Evolutionary conservation across 163 green algal species (phyloP), one percentile per base, ranked within the genome.

Genomic region (Picocystis sp.): DNA sequence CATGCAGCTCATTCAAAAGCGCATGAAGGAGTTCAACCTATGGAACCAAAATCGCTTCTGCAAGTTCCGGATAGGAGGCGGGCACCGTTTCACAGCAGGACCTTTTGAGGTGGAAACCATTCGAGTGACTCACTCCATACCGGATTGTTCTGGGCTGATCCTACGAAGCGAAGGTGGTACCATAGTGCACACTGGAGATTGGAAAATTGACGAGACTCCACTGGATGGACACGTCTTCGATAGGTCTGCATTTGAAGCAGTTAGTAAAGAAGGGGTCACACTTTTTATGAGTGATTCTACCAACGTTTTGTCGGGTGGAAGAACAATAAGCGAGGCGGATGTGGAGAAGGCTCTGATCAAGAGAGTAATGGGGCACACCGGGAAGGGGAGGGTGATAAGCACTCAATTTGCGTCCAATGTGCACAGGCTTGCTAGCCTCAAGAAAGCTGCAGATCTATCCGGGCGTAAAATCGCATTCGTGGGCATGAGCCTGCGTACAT

Each of bases 131-230:
- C 89, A 98, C 74, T 93, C 80, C 60, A 97, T 98, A 55, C 89
- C 89, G 1, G 89, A 98, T 71, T 97, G 87, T 79, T 92, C 81
- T 61, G 89, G 82, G 24, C 67, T 94, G 25, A 82, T 96, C 21
- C 68, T 98, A 55, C 74, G 86, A 11, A 82, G 64, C 59, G 80
- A 86, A 8, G 65, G 86, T 38, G 84, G 84, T 45, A 92, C 72
- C 62, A 92, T 96, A 22, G 72, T 96, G 43, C 86, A 96, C 77
- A 58, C 42, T 17, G 89, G 89, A 12, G 89, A 98, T 73, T 98
- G 87, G 87, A 96, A 96, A 23, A 98, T 98, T 42, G 89, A 98
- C 54, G 89, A 98, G 69, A 73, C 80, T 29, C 89, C 89, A 1
- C 47, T 94, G 6, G 89, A 98, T 60, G 83, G 83, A 1, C 50